A percentile compares a stretch with the other conserved stretches of the same genome.
These are phyloP conservation scores for Penicillium fimorum DNA, from an alignment of 495 filamentous ascomycete species.

Conservation along the genomic window DNA sequence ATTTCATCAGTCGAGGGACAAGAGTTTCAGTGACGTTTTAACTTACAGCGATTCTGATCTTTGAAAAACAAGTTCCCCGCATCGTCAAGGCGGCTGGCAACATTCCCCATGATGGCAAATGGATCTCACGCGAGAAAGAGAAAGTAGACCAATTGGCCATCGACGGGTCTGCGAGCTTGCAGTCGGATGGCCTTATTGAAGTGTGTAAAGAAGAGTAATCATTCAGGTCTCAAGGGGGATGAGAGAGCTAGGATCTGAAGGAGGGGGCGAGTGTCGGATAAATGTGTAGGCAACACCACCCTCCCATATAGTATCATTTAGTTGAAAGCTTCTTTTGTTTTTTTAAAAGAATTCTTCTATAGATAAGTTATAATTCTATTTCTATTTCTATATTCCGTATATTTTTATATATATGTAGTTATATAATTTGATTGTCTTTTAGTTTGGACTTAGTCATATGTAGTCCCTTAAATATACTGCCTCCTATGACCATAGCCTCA, in stretches of 20 bases:
- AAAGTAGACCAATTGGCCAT: constrained; percentile 38
- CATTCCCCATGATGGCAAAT: constrained; percentile 73
- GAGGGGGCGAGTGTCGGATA: constrained; percentile 14
- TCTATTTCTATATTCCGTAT: background rate
- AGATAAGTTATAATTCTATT: background rate
- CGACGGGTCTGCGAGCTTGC: constrained; percentile 33
- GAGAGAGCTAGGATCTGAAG: constrained; percentile 12
- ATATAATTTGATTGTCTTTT: background rate
- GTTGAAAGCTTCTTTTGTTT: constrained; percentile 5
- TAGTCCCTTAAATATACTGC: too few relatives aligned
- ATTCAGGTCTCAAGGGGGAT: constrained; percentile 22
- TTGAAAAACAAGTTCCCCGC: constrained; percentile 77
- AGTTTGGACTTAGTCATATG: too few relatives aligned
- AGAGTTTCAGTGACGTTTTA: background rate
- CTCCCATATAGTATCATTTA: constrained; percentile 2
- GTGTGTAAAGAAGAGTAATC: constrained; percentile 14
- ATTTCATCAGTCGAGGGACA: constrained; percentile 14
- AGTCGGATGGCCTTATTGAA: constrained; percentile 26
- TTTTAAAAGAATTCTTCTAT: background rate
- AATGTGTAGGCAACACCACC: constrained; percentile 3
- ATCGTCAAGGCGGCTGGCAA: constrained; percentile 88
- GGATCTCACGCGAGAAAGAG: constrained; percentile 31
- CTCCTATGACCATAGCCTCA: background rate
- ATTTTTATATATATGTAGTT: background rate
- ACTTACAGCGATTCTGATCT: constrained; percentile 83